phyloP scores from a whole-genome alignment of 169 alveolate species.

The Theileria equi region DNA sequence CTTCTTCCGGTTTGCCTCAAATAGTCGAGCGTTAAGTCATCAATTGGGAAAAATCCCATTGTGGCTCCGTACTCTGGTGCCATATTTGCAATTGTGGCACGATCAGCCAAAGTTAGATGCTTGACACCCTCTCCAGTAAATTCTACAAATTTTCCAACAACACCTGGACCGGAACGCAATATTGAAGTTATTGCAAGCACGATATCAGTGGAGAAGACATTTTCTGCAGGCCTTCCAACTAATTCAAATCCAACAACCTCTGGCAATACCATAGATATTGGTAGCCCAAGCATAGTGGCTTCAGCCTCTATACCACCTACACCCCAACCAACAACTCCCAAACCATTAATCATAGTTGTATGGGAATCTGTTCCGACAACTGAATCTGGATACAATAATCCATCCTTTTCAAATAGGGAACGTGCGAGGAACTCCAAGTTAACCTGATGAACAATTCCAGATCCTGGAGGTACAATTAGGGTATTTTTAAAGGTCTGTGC shows the following conservation, averaged over 20 bases:
- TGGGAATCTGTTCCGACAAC: slow-evolving; percentile 96
- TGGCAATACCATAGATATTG: slow-evolving; percentile 95
- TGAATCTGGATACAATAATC: slow-evolving; percentile 90
- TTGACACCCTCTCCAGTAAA: slow-evolving; percentile 90
- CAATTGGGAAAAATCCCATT: slow-evolving; percentile 94
- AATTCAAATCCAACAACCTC: slow-evolving; percentile 93
- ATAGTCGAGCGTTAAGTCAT: slow-evolving; percentile 87
- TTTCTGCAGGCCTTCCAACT: slow-evolving; percentile 83
- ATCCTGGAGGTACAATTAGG: slow-evolving; percentile 95
- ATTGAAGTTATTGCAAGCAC: slow-evolving; percentile 86
- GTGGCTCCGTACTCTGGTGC: slow-evolving; percentile 98
- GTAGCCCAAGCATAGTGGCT: slow-evolving; percentile 96
- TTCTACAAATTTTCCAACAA: slow-evolving; percentile 96
- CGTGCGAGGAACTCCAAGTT: slow-evolving; percentile 85
- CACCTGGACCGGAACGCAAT: slow-evolving; percentile 91
- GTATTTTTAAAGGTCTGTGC: slow-evolving; percentile 90
- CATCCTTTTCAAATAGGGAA: slow-evolving; percentile 71
- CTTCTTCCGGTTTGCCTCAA: slow-evolving; percentile 88
- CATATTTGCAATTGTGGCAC: slow-evolving; percentile 95
- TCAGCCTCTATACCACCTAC: slow-evolving; percentile 98
- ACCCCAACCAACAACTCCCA: slow-evolving; percentile 94
- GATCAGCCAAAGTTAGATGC: slow-evolving; percentile 85
- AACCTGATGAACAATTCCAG: slow-evolving; percentile 94
- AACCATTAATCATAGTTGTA: slow-evolving; percentile 96
- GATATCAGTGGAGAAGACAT: slow-evolving; percentile 90